Conservation (phyloP, 345 rosid species). For the Dovyalis caffra region DNA sequence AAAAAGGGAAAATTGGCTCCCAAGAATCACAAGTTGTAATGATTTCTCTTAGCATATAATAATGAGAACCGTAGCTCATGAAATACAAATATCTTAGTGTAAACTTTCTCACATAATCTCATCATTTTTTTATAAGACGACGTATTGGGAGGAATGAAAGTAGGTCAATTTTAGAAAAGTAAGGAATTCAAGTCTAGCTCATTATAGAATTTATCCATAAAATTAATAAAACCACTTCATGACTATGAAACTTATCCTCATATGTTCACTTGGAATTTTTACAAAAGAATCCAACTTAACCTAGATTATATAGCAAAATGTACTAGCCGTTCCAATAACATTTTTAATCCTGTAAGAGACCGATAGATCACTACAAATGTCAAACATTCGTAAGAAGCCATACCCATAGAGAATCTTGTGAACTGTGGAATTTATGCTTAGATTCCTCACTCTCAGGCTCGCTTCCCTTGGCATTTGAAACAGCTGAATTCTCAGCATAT, state of each 20-base stretch:
- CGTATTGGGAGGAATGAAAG: not conserved
- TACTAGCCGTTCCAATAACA: not conserved
- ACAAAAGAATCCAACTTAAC: not conserved
- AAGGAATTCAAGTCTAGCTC: not conserved
- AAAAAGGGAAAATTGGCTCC: not conserved
- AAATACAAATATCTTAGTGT: not conserved
- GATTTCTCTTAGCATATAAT: not conserved
- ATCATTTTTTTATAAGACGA: not conserved
- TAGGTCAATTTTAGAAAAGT: not conserved
- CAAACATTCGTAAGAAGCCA: conserved; percentile 3
- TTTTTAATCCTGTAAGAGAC: not conserved
- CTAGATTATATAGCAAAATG: not conserved
- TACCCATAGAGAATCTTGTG: conserved; percentile 44
- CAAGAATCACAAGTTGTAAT: not conserved
- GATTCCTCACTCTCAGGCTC: conserved; percentile 22
- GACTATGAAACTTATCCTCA: not conserved
- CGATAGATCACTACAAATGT: not conserved
- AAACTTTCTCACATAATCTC: not conserved
- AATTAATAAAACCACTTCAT: not conserved
- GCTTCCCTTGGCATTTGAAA: conserved; percentile 18
- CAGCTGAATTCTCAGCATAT: conserved; percentile 17
- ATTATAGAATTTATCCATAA: not conserved
- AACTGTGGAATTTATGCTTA: conserved; percentile 17
- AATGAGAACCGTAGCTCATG: no score
- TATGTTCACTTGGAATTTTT: not conserved